Percentiles rank a stretch among this genome's conserved stretches.
Evolutionary conservation across 1,284 basidiomycete species (phyloP).

Genomic region (Fomitopsis palustris): DNA sequence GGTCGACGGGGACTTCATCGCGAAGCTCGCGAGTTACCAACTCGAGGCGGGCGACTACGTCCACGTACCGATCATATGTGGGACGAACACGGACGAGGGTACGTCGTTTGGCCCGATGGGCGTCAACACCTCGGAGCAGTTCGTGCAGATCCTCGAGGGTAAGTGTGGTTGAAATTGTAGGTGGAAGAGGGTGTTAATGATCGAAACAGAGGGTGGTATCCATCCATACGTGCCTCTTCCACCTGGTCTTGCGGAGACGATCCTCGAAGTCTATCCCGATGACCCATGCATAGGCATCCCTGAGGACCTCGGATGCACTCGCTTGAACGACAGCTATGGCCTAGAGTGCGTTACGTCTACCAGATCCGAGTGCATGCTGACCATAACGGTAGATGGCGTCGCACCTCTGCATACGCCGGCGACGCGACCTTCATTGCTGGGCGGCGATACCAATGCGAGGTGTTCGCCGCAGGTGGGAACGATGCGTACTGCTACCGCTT

Average conservation of each 20-base stretch:
- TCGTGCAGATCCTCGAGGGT: background rate
- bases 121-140: background rate
- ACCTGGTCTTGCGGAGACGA: background rate
- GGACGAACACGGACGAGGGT: background rate
- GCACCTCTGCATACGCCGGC: background rate
- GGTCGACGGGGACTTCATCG: background rate
- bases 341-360: background rate
- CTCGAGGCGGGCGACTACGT: background rate
- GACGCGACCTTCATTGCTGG: background rate
- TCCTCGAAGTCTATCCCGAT: background rate
- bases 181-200: background rate
- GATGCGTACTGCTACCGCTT: background rate
- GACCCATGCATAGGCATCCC: background rate
- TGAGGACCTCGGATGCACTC: background rate
- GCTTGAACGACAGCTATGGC: background rate
- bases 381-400: background rate
- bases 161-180: background rate
- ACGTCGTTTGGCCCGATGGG: background rate
- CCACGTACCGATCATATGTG: background rate
- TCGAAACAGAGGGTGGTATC: background rate
- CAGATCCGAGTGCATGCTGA: background rate
- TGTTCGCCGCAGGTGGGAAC: background rate
- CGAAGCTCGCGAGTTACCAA: background rate
- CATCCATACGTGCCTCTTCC: background rate
- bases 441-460: background rate